Conservation (phyloP, 2,329 filamentous ascomycete species). For the Neofusicoccum ribis region DNA sequence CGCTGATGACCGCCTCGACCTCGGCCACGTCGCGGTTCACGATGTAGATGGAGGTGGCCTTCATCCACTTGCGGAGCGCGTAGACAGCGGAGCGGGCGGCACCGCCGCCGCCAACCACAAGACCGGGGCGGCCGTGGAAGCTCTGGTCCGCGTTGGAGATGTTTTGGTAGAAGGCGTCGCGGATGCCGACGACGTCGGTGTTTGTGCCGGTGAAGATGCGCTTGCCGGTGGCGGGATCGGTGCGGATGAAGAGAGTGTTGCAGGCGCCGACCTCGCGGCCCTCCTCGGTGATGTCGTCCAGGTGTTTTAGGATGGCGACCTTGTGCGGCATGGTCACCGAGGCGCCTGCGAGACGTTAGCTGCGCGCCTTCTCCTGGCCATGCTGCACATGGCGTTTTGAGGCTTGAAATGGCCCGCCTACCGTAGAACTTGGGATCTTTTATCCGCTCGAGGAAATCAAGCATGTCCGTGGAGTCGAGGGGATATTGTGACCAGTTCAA, state of each 20-base stretch:
- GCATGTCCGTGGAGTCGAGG: conserved; percentile 48
- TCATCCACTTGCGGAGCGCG: conserved; percentile 69
- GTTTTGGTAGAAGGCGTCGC: conserved; percentile 64
- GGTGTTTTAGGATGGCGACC: conserved; percentile 69
- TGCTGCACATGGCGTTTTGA: not conserved
- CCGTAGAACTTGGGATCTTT: conserved; percentile 63
- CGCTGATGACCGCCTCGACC: conserved; percentile 65
- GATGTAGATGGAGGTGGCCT: conserved; percentile 69
- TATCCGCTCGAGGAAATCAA: conserved; percentile 49
- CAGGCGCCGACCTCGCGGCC: conserved; percentile 73
- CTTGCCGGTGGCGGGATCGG: conserved; percentile 46
- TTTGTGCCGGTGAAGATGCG: conserved; percentile 70
- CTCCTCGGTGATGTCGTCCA: conserved; percentile 73
- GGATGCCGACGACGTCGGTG: conserved; percentile 77
- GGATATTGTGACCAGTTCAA: conserved; percentile 55
- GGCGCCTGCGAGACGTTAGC: conserved; percentile 50
- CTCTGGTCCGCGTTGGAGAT: conserved; percentile 44
- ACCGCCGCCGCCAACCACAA: conserved; percentile 76
- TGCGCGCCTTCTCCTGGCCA: not conserved
- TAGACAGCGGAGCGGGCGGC: conserved; percentile 78
- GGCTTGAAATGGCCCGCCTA: conserved; percentile 30
- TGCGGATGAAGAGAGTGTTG: conserved; percentile 73
- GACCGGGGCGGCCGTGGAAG: conserved; percentile 62
- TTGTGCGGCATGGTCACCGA: conserved; percentile 86
- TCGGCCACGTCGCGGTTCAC: conserved; percentile 72